phyloP scores from a whole-genome alignment of 192 early-diverging fungal species.

The Linnemannia hyalina region DNA sequence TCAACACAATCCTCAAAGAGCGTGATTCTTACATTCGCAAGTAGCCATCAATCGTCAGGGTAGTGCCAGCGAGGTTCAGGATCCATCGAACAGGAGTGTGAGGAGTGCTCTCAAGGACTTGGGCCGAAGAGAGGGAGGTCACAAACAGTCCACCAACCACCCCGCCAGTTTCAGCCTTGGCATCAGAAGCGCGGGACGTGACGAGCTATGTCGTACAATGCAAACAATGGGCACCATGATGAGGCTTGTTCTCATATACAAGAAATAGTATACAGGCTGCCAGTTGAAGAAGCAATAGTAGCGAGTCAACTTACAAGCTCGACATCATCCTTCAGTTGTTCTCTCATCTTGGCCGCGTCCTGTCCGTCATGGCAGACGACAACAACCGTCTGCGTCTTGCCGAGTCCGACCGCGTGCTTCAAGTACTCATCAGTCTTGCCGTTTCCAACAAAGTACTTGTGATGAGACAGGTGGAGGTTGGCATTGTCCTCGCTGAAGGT shows the following conservation, averaged over 20 bases:
- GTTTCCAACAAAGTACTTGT: constrained; percentile 14
- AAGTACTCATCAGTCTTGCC: neutral
- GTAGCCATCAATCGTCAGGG: constrained; percentile 1
- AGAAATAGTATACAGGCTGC: neutral
- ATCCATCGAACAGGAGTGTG: constrained; percentile 25
- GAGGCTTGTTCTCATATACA: neutral
- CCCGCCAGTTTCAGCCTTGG: neutral
- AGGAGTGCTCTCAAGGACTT: neutral
- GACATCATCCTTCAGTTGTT: neutral
- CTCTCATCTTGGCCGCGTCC: constrained; percentile 6
- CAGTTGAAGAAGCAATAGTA: neutral
- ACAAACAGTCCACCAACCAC: constrained; percentile 20
- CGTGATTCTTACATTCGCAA: constrained; percentile 23
- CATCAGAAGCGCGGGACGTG: neutral
- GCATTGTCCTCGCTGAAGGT: constrained; percentile 28
- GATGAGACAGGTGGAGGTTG: neutral
- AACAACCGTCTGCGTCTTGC: constrained; percentile 21
- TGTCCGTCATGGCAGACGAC: constrained; percentile 23
- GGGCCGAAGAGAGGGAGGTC: neutral
- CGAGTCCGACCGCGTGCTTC: constrained; percentile 13
- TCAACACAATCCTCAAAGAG: too few relatives aligned
- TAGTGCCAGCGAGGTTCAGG: constrained; percentile 13
- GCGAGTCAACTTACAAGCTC: constrained; percentile 13
- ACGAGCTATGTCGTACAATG: neutral
- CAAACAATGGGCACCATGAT: too few relatives aligned